Base-by-base conservation (phyloP, 805 yeast species). In the Wilhelminamyces savonicus region DNA sequence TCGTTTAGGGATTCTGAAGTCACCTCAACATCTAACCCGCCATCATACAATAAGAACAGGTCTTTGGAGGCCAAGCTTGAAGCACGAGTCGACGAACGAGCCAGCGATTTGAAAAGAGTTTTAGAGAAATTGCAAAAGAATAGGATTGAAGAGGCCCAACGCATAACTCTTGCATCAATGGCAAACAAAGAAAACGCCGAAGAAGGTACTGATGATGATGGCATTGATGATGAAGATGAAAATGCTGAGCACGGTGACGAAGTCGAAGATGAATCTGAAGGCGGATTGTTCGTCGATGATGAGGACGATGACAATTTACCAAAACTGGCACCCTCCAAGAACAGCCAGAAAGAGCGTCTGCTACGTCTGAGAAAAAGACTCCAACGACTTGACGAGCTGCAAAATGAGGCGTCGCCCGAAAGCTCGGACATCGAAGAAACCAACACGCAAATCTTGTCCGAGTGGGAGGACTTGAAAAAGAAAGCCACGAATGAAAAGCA, bases 31-130 rank as follows among this genome's bases (percentile, higher is more conserved):
- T 68, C 85, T 1, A 68, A 78, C 29, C 99, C 99, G 1, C 99
- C 99, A 0, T 78, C 96, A 0, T 87, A 72, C 48, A 62, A 62
- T 15, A 72, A 69, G 34, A 83, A 82, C 46, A 65, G 90, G 24
- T 58, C 56, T 18, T 62, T 62, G 19, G 83, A 75, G 41, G 44
- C 55, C 37, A 55, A 56, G 36, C 36, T 68, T 11, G 59, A 62
- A 27, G 58, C 54, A 21, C 46, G 54, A 28, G 35, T 64, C 39
- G 35, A 44, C 30, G 32, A 33, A 38, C 18, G 16, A 29, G 23
- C 9, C 30, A 27, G 18, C 39, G 27, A 17, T 26, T 13, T 30
- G 14, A 9, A 41, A 44, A 22, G 43, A 34, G n/a, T n/a, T n/a
- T n/a, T n/a, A n/a, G n/a, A n/a, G n/a, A n/a, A n/a, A n/a, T n/a